Base-by-base conservation (phyloP, 108 stramenopile species). In the Nitzschia sp. region DNA sequence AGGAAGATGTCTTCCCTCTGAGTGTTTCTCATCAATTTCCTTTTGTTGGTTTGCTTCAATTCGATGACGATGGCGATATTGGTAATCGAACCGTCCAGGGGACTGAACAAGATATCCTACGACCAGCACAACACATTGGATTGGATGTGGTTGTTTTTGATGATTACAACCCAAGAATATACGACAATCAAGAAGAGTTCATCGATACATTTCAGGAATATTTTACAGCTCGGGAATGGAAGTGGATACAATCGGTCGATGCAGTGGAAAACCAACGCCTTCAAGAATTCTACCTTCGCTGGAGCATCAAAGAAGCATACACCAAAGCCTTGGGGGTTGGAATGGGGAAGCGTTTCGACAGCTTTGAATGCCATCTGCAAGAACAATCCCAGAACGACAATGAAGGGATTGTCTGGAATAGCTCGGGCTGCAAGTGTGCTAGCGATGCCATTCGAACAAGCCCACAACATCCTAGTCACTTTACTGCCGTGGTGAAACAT, bases 291-390 rank as follows among this genome's bases (percentile, higher is more conserved):
- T 89, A 79, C 42, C 38, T 93, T 9, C 80, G 86, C 20, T 93
- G 92, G 92, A 65, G 86, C 40, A 87, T 87, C 63, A 93, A 93
- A 60, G 92, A 93, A 69, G 89, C 92, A 10, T 89, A 89, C 54
- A 87, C 88, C 10, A 93, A 93, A 64, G 89, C 92, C 19, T 48
- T 90, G 41, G 92, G 92, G 19, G 48, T 87, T 19, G 92, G 92
- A 20, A 76, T 93, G 73, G 63, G 83, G 11, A 40, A 78, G 12
- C 55, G 77, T 10, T 93, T 93, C 70, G 48, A 69, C 11, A 65
- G 64, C 14, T 86, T 93, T 67, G 85, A 89, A 34, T 34, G 1
- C 5, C 29, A 34, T 34, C 5, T 34, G 29, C 29, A 34, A 1
- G 29, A 34, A 34, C 29, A 34, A 34, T 34, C 29, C 1, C 29